Conservation (phyloP, 2,329 filamentous ascomycete genomes). For the Trichoderma sp. region DNA sequence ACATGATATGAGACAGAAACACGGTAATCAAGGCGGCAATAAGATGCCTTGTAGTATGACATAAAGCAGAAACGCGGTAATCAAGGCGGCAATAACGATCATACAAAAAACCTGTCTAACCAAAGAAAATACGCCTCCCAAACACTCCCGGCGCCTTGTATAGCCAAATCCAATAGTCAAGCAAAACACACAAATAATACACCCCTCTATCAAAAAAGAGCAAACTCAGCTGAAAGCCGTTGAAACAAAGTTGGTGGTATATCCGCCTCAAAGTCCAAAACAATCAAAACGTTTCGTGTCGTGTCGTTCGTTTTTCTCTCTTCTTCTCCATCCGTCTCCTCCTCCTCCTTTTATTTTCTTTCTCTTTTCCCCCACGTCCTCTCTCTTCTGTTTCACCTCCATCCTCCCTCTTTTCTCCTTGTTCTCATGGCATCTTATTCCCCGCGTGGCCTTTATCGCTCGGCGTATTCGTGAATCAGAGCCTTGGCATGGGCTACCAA, state of each 20-base stretch:
- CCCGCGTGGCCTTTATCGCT: slow-evolving; percentile 30
- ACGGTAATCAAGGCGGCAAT: background rate
- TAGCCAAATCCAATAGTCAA: background rate
- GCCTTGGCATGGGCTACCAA: slow-evolving; percentile 35
- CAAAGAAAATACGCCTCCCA: background rate
- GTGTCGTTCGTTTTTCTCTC: background rate
- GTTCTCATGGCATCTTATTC: background rate
- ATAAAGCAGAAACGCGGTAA: background rate
- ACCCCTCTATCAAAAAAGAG: background rate
- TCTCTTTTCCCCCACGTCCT: background rate
- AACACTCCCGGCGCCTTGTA: background rate
- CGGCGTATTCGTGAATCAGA: slow-evolving; percentile 37
- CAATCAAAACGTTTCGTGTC: background rate
- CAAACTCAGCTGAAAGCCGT: background rate
- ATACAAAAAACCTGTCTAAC: background rate
- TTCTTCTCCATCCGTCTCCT: too few species aligned
- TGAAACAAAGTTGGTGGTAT: slow-evolving; percentile 14
- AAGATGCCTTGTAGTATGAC: background rate
- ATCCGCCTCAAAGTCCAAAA: background rate
- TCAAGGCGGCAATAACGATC: background rate
- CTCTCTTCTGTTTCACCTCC: background rate
- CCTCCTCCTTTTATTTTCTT: background rate
- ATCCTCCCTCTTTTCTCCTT: too few species aligned
- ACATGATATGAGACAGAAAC: too few species aligned
- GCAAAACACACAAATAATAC: background rate